phyloP scores from a whole-genome alignment of 73 alveolate species.

The Loxodes magnus region DNA sequence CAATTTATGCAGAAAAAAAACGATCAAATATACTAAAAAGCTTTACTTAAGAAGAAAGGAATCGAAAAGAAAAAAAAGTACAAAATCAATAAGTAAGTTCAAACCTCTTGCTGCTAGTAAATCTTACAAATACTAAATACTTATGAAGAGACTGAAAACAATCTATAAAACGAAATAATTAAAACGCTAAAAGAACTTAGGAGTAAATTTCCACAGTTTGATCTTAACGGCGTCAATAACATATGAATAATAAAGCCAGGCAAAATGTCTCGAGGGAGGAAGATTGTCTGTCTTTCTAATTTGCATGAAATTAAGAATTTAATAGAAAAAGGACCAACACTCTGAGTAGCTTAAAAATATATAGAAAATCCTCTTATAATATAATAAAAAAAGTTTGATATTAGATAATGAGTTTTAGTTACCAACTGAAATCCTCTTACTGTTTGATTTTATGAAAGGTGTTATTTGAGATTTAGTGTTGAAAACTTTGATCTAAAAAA shows the following conservation, averaged over 20 bases:
- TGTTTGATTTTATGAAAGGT: constrained; percentile 23
- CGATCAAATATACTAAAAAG: too few species aligned
- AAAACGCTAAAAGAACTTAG: not conserved
- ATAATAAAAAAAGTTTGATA: constrained; percentile 47
- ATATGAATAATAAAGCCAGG: constrained; percentile 74
- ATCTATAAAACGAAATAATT: not conserved
- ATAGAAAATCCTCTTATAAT: constrained; percentile 54
- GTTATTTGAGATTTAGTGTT: constrained; percentile 1
- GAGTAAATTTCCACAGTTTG: constrained; percentile 1
- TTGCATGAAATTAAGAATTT: constrained; percentile 32
- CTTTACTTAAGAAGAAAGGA: too few species aligned
- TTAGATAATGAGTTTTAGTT: constrained; percentile 58
- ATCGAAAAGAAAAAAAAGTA: too few species aligned
- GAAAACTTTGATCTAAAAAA: constrained; percentile 9
- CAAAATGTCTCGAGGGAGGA: constrained; percentile 69
- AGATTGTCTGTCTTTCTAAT: constrained; percentile 47
- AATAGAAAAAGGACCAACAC: constrained; percentile 23
- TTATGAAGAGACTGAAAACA: too few species aligned
- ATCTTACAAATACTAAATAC: too few species aligned
- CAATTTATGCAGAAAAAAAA: too few species aligned
- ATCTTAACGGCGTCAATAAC: constrained; percentile 14
- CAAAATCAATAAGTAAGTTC: too few species aligned
- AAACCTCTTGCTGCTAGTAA: too few species aligned
- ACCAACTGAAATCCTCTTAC: constrained; percentile 20
- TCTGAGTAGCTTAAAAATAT: constrained; percentile 66